Evolutionary conservation across 257 asterid genomes (phyloP).

Genomic region (Capsicum rhomboideum): DNA sequence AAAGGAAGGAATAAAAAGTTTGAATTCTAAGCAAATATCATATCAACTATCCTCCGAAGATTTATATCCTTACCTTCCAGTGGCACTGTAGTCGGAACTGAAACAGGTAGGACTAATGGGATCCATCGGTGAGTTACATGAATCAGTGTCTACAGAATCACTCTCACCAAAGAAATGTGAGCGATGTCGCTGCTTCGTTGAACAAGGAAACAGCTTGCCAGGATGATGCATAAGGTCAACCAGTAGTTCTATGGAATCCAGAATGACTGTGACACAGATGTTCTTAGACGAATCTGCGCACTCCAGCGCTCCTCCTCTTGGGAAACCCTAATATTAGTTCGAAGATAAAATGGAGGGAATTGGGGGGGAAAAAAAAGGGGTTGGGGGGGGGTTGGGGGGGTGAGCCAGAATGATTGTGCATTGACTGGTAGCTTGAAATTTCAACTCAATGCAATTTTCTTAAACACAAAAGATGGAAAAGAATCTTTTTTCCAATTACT

Average conservation of each 20-base stretch:
- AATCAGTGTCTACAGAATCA: conserved; percentile 70
- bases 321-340: conserved; percentile 50
- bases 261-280: conserved; percentile 54
- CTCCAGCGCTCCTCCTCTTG: conserved; percentile 57
- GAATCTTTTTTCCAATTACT: neutral
- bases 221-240: conserved; percentile 84
- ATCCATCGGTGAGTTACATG: conserved; percentile 78
- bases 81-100: conserved; percentile 45
- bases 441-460: conserved; percentile 1
- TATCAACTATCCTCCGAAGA: neutral
- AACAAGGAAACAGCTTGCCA: conserved; percentile 68
- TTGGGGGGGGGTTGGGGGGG: neutral
- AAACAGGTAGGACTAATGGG: conserved; percentile 74
- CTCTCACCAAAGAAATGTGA: conserved; percentile 70
- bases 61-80: conserved; percentile 59
- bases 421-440: neutral
- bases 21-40: neutral
- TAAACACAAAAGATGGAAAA: neutral
- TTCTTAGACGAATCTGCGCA: conserved; percentile 61
- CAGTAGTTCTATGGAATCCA: conserved; percentile 63
- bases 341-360: neutral
- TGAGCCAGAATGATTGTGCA: neutral
- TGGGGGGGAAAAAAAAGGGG: neutral
- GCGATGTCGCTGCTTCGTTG: conserved; percentile 52
- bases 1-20: neutral